These are phyloP conservation scores for Lasiodiplodia hormozganensis DNA, from an alignment of 2,329 filamentous ascomycete genomes.

Conservation along the genomic window DNA sequence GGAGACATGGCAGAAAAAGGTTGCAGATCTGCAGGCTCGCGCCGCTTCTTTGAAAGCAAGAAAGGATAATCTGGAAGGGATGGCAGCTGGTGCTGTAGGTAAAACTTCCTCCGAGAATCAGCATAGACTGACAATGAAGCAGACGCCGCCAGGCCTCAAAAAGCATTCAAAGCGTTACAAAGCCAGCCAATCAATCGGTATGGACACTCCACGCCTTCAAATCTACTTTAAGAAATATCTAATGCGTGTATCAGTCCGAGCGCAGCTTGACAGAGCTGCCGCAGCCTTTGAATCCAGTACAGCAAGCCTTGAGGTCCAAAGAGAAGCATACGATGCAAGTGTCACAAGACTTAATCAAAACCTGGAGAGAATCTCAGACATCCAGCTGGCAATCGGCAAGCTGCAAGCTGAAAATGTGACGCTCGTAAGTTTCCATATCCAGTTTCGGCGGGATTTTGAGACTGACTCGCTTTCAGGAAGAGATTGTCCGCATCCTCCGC, in stretches of 20 bases:
- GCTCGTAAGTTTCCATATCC: conserved; percentile 1
- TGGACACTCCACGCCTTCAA: neutral
- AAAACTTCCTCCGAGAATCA: neutral
- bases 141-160: conserved; percentile 5
- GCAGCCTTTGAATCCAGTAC: neutral
- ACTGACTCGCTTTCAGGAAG: neutral
- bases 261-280: neutral
- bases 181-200: conserved; percentile 2
- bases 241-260: neutral
- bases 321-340: neutral
- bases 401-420: conserved; percentile 8
- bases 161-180: neutral
- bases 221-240: neutral
- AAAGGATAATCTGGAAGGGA: conserved; percentile 5
- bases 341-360: conserved; percentile 6
- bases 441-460: too few relatives aligned
- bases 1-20: neutral
- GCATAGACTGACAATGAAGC: neutral
- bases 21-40: neutral
- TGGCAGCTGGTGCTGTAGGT: conserved; percentile 14
- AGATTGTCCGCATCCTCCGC: conserved; percentile 17
- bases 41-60: conserved; percentile 8
- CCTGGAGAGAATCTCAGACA: conserved; percentile 5
- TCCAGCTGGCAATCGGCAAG: conserved; percentile 15
- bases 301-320: neutral